These are phyloP conservation scores for Xerocomus potaroensis DNA, from an alignment of 768 basidiomycete species.

Conservation along the genomic window DNA sequence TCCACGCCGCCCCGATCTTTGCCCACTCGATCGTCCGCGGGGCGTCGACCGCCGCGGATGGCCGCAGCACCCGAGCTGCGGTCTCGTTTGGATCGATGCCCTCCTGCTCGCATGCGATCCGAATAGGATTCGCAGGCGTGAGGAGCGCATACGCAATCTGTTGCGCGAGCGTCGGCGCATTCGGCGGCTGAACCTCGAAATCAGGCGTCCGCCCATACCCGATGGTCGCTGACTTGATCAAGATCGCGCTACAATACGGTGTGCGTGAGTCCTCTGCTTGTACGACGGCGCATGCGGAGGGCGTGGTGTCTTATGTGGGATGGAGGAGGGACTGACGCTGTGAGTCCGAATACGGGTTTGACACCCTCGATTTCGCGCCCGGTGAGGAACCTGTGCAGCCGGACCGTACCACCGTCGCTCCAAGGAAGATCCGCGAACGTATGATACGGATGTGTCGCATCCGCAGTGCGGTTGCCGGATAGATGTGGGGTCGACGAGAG, in stretches of 20 bases:
- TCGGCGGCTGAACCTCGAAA: slow-evolving; percentile 42
- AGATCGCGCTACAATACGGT: slow-evolving; percentile 43
- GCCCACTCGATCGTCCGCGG: slow-evolving; percentile 17
- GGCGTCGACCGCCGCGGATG: slow-evolving; percentile 2
- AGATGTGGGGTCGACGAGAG: slow-evolving; percentile 59
- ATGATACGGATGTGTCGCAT: slow-evolving; percentile 53
- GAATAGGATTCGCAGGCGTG: slow-evolving; percentile 20
- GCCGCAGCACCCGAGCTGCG: slow-evolving; percentile 15
- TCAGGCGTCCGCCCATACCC: slow-evolving; percentile 46
- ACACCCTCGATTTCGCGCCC: slow-evolving; percentile 81
- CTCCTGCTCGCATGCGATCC: slow-evolving; percentile 24
- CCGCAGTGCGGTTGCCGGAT: slow-evolving; percentile 49
- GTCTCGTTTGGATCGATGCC: slow-evolving; percentile 20
- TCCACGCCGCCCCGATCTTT: slow-evolving; percentile 21
- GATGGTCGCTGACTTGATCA: slow-evolving; percentile 45
- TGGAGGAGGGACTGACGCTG: slow-evolving; percentile 62
- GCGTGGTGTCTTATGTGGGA: neutral
- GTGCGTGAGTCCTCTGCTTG: neutral
- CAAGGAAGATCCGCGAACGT: slow-evolving; percentile 53
- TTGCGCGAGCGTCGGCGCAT: slow-evolving; percentile 37
- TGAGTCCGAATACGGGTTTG: slow-evolving; percentile 86
- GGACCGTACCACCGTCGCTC: slow-evolving; percentile 35
- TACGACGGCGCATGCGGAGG: no score
- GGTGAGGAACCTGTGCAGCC: slow-evolving; percentile 79
- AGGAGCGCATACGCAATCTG: slow-evolving; percentile 44